Evolutionary conservation across 768 basidiomycete genomes (phyloP).

Genomic region (Grammothele lineata): DNA sequence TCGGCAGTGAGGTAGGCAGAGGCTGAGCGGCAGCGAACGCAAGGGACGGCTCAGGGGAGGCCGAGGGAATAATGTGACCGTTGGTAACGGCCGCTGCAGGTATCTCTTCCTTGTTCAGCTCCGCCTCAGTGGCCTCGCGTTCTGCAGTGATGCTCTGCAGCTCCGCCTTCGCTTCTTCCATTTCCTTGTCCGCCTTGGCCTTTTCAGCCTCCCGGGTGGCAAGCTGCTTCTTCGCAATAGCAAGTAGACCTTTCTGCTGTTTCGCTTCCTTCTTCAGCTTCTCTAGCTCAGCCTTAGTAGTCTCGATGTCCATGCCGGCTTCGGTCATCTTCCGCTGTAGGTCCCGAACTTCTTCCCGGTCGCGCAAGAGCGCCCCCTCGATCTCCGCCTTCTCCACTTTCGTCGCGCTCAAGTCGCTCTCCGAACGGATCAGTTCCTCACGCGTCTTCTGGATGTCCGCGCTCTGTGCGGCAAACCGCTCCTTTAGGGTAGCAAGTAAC

Average conservation of each 20-base stretch:
- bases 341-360: slow-evolving; percentile 91
- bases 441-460: slow-evolving; percentile 67
- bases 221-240: slow-evolving; percentile 93
- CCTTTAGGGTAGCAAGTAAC: slow-evolving; percentile 60
- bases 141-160: slow-evolving; percentile 49
- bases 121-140: slow-evolving; percentile 49
- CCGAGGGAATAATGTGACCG: slow-evolving; percentile 15
- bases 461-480: slow-evolving; percentile 63
- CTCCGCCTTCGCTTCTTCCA: slow-evolving; percentile 61
- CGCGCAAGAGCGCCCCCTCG: slow-evolving; percentile 78
- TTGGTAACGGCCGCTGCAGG: slow-evolving; percentile 17
- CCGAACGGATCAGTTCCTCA: slow-evolving; percentile 80
- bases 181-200: slow-evolving; percentile 64
- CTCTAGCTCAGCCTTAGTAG: slow-evolving; percentile 72
- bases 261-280: slow-evolving; percentile 90
- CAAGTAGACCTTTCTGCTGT: slow-evolving; percentile 92
- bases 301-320: slow-evolving; percentile 65
- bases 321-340: slow-evolving; percentile 84
- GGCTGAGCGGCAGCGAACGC: slow-evolving; percentile 65
- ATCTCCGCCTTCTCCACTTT: slow-evolving; percentile 89
- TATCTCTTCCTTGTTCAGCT: slow-evolving; percentile 34
- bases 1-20: slow-evolving; percentile 51
- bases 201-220: slow-evolving; percentile 76
- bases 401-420: slow-evolving; percentile 88
- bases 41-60: slow-evolving; percentile 16